These are phyloP conservation scores for Arthrobotrys sphaeroides DNA, from an alignment of 2,329 filamentous ascomycete species.

Conservation along the genomic window DNA sequence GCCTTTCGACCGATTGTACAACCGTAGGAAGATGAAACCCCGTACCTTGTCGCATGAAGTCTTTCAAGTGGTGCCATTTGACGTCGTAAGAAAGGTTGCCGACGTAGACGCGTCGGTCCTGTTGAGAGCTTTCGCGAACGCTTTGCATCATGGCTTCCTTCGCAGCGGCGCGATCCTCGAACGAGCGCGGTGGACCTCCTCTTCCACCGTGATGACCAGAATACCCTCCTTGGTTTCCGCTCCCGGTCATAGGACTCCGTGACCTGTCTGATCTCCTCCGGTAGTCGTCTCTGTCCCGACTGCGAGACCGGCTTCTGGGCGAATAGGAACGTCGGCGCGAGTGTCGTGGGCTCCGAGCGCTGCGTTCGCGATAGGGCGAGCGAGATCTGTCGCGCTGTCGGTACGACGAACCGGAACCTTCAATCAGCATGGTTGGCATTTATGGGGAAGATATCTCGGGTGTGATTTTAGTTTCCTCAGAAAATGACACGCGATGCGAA, in stretches of 20 bases:
- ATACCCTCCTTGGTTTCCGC: slow-evolving; percentile 75
- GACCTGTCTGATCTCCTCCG: slow-evolving; percentile 74
- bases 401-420: slow-evolving; percentile 57
- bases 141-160: slow-evolving; percentile 97
- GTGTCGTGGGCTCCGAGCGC: slow-evolving; percentile 81
- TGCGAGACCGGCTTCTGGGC: slow-evolving; percentile 79
- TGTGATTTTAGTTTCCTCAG: slow-evolving; percentile 1
- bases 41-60: slow-evolving; percentile 98
- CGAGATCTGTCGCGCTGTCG: slow-evolving; percentile 81
- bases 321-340: slow-evolving; percentile 78
- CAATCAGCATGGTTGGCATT: slow-evolving; percentile 58
- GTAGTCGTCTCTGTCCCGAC: slow-evolving; percentile 73
- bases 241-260: slow-evolving; percentile 85
- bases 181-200: slow-evolving; percentile 76
- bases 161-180: slow-evolving; percentile 82
- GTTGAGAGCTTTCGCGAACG: slow-evolving; percentile 92
- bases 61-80: slow-evolving; percentile 99
- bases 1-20: not conserved
- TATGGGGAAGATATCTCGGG: slow-evolving; percentile 27
- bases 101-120: slow-evolving; percentile 99
- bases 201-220: slow-evolving; percentile 66
- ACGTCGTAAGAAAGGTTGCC: slow-evolving; percentile 99
- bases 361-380: slow-evolving; percentile 73
- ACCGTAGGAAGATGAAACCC: not conserved
- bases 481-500: slow-evolving; percentile 2